Evolutionary conservation across 371 early-diverging fungal species (phyloP).

Genomic region (Dentiscutata heterogama): DNA sequence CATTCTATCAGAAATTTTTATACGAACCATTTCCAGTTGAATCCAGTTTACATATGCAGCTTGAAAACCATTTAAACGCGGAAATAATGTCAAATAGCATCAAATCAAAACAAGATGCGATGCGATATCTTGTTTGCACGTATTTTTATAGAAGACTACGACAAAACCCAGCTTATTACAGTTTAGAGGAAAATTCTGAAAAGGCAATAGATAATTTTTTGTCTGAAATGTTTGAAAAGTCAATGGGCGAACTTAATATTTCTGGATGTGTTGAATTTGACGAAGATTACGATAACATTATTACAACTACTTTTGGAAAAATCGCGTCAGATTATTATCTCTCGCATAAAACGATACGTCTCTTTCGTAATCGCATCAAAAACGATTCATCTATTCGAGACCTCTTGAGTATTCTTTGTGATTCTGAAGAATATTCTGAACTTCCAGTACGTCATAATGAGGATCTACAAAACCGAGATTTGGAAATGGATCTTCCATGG

Average conservation of each 20-base stretch:
- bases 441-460: constrained; percentile 94
- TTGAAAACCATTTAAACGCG: constrained; percentile 93
- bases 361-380: constrained; percentile 65
- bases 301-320: constrained; percentile 77
- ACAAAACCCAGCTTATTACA: constrained; percentile 96
- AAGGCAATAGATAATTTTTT: constrained; percentile 77
- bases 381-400: constrained; percentile 63
- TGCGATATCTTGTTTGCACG: constrained; percentile 96
- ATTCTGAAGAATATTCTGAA: constrained; percentile 89
- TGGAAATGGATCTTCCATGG: constrained; percentile 71
- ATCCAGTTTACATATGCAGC: constrained; percentile 78
- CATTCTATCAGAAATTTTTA: constrained; percentile 96
- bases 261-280: constrained; percentile 82
- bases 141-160: constrained; percentile 91
- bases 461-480: constrained; percentile 82
- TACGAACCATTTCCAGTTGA: constrained; percentile 94
- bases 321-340: constrained; percentile 94
- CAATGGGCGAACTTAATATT: constrained; percentile 70
- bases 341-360: constrained; percentile 80
- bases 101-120: constrained; percentile 88
- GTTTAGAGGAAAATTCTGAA: constrained; percentile 79
- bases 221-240: constrained; percentile 78
- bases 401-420: constrained; percentile 77
- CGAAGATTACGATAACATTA: constrained; percentile 52
- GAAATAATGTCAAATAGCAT: constrained; percentile 92